Evolutionary conservation across 2,329 filamentous ascomycete genomes (phyloP).

Genomic region (Curvularia sp.): DNA sequence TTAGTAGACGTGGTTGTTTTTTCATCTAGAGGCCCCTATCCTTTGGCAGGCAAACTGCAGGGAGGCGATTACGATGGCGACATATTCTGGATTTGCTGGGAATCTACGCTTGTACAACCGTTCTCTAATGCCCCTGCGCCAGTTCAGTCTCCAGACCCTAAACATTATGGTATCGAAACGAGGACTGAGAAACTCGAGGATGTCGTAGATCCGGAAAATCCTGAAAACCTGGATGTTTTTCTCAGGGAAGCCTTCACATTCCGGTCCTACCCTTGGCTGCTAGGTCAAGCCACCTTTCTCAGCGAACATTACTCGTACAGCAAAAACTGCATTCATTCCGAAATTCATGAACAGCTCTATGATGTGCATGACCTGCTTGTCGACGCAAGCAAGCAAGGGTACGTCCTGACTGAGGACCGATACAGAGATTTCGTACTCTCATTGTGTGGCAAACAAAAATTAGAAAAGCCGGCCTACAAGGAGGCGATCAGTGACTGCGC

Average conservation of each 20-base stretch:
- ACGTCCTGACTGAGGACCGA: slow-evolving; percentile 56
- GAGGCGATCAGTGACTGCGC: slow-evolving; percentile 38
- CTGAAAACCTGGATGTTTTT: slow-evolving; percentile 55
- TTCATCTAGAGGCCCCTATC: slow-evolving; percentile 64
- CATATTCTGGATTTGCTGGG: slow-evolving; percentile 79
- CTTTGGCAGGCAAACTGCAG: slow-evolving; percentile 74
- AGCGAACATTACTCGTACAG: slow-evolving; percentile 69
- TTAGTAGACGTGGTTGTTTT: slow-evolving; percentile 85
- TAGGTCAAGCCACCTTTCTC: slow-evolving; percentile 70
- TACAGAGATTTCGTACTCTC: slow-evolving; percentile 63
- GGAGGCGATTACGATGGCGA: slow-evolving; percentile 87
- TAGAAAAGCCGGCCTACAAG: slow-evolving; percentile 53
- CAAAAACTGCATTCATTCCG: slow-evolving; percentile 40
- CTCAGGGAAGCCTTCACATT: slow-evolving; percentile 65
- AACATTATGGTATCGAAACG: slow-evolving; percentile 60
- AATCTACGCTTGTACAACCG: slow-evolving; percentile 68
- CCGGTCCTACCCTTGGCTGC: slow-evolving; percentile 62
- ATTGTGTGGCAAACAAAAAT: slow-evolving; percentile 62
- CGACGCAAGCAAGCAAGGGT: slow-evolving; percentile 57
- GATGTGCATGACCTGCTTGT: slow-evolving; percentile 57
- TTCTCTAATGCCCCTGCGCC: slow-evolving; percentile 69
- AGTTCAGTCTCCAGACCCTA: slow-evolving; percentile 54
- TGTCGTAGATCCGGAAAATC: slow-evolving; percentile 44
- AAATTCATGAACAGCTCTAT: slow-evolving; percentile 36
- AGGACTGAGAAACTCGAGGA: slow-evolving; percentile 58